These are phyloP conservation scores for Cutaneotrichosporon sp. DNA, from an alignment of 1,284 basidiomycete genomes.

Conservation along the genomic window DNA sequence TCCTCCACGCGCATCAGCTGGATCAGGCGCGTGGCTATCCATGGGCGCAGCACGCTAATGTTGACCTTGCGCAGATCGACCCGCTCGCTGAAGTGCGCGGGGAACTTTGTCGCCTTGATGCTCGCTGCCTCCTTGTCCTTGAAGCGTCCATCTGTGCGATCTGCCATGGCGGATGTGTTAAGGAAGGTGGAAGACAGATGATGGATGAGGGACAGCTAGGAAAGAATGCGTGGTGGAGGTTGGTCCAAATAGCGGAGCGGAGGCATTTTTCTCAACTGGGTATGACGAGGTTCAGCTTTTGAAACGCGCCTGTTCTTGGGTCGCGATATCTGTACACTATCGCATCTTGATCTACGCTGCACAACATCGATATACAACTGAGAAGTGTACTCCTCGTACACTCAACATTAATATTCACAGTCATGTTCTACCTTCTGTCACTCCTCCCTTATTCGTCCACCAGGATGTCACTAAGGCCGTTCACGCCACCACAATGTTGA, in stretches of 20 bases:
- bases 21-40: conserved; percentile 88
- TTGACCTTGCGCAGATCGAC: conserved; percentile 96
- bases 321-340: too few species aligned
- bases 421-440: not conserved
- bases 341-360: too few species aligned
- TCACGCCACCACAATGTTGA: not conserved
- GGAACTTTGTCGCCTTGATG: conserved; percentile 86
- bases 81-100: conserved; percentile 83
- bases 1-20: conserved; percentile 92
- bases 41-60: conserved; percentile 68
- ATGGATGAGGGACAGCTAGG: not conserved
- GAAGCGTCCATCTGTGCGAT: conserved; percentile 62
- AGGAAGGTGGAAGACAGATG: not conserved
- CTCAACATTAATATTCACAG: too few species aligned
- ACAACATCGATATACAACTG: too few species aligned
- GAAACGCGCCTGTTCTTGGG: too few species aligned
- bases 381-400: too few species aligned
- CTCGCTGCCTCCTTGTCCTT: conserved; percentile 91
- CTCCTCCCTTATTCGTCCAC: not conserved
- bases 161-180: conserved; percentile 7
- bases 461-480: not conserved
- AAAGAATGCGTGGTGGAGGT: not conserved
- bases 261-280: not conserved
- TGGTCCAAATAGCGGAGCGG: not conserved
- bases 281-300: not conserved